These are phyloP conservation scores for Magnusiomyces magnusii DNA, from an alignment of 1,139 yeast species.

Conservation along the genomic window DNA sequence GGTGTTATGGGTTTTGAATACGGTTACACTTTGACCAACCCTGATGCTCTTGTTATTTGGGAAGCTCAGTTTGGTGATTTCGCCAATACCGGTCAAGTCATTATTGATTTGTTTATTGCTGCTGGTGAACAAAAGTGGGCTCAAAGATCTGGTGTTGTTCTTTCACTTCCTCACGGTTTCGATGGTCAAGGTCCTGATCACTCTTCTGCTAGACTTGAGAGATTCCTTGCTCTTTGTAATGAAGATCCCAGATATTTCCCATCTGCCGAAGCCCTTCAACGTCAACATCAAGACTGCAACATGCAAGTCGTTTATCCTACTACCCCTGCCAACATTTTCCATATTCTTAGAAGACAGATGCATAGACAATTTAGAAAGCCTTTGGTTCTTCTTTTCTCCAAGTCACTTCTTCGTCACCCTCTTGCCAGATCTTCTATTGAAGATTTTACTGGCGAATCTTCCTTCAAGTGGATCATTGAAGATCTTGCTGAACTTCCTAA, in stretches of 20 bases:
- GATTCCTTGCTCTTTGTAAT: slow-evolving; percentile 91
- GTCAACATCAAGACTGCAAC: slow-evolving; percentile 99
- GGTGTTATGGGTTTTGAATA: slow-evolving; percentile 99
- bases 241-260: slow-evolving; percentile 97
- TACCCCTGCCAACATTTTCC: slow-evolving; percentile 96
- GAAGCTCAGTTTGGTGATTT: slow-evolving; percentile 99
- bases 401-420: slow-evolving; percentile 94
- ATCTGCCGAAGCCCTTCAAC: slow-evolving; percentile 72
- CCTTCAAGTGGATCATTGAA: slow-evolving; percentile 93
- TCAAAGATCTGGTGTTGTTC: slow-evolving; percentile 94
- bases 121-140: slow-evolving; percentile 99
- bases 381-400: slow-evolving; percentile 79
- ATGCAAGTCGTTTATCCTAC: slow-evolving; percentile 98
- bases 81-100: slow-evolving; percentile 98
- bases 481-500: slow-evolving; percentile 75
- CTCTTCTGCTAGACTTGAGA: slow-evolving; percentile 95
- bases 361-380: slow-evolving; percentile 99
- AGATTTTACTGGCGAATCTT: slow-evolving; percentile 88
- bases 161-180: slow-evolving; percentile 97
- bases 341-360: slow-evolving; percentile 96
- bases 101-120: slow-evolving; percentile 92
- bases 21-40: slow-evolving; percentile 96
- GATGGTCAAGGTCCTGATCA: slow-evolving; percentile 99
- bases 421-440: slow-evolving; percentile 77
- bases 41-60: slow-evolving; percentile 97